Evolutionary conservation across 2,329 filamentous ascomycete genomes (phyloP).

Genomic region (Fusarium camptoceras): DNA sequence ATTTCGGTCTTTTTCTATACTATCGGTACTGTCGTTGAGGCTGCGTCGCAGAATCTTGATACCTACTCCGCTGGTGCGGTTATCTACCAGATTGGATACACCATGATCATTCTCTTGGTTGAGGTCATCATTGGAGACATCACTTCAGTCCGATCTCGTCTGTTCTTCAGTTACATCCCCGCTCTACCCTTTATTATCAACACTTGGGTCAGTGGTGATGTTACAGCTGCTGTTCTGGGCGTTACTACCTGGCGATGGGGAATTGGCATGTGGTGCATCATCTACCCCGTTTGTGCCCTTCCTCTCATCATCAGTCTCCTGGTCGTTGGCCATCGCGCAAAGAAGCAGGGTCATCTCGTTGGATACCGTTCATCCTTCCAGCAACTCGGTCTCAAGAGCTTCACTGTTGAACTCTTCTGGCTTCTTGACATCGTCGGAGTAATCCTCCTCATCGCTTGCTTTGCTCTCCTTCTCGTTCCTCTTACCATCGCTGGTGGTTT

Average conservation of each 20-base stretch:
- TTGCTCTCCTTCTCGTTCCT: slow-evolving; percentile 59
- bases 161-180: slow-evolving; percentile 74
- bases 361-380: slow-evolving; percentile 51
- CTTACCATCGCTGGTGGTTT: slow-evolving; percentile 60
- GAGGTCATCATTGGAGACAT: slow-evolving; percentile 74
- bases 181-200: slow-evolving; percentile 71
- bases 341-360: slow-evolving; percentile 60
- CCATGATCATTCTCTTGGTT: slow-evolving; percentile 68
- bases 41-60: slow-evolving; percentile 60
- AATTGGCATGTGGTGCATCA: slow-evolving; percentile 73
- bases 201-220: slow-evolving; percentile 72
- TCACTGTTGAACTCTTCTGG: slow-evolving; percentile 59
- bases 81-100: slow-evolving; percentile 73
- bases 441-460: slow-evolving; percentile 59
- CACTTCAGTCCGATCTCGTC: slow-evolving; percentile 70
- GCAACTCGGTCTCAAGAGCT: slow-evolving; percentile 48
- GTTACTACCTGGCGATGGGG: slow-evolving; percentile 70
- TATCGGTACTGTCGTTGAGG: slow-evolving; percentile 67
- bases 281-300: slow-evolving; percentile 68
- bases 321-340: slow-evolving; percentile 64
- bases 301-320: slow-evolving; percentile 66
- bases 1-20: slow-evolving; percentile 72
- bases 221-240: slow-evolving; percentile 61
- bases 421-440: slow-evolving; percentile 59
- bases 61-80: slow-evolving; percentile 69